Evolutionary conservation across 352 stramenopile genomes (phyloP), one percentile per base, ranked within the genome.

Genomic region (Lagenidium sp.): DNA sequence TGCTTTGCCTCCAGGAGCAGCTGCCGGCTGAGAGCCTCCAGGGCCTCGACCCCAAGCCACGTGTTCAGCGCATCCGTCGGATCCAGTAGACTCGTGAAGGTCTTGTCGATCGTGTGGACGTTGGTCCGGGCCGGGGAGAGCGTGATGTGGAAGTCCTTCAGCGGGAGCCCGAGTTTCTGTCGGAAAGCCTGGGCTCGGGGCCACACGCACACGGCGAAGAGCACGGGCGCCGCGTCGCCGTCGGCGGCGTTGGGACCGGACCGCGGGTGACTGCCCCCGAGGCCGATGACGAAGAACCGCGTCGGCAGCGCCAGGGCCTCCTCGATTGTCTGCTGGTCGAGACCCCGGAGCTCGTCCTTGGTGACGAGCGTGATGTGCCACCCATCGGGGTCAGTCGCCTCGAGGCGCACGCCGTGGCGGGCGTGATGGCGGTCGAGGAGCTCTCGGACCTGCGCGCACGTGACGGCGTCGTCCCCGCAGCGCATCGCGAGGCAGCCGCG

Each of bases 171-270:
- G 22, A 67, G 49, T 22, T 65, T 63, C 44, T 48, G 35, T 4
- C 72, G 64, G 36, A 74, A 82, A 2, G 42, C 42, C 22, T 81
- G 68, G 0, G 63, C 66, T 43, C 68, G 63, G 3, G 66, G 68
- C 72, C 72, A 85, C 32, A 78, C 58, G 31, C 68, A 85, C 16
- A 85, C 68, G 11, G 78, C 47, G 23, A 82, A 85, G 50, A 57
- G 67, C 11, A 82, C 57, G 31, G 53, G 46, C 20, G 49, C 53
- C 2, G 13, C 6, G 3, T 28, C 6, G 8, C 43, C 46, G 13
- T 47, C 53, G n/a, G n/a, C 68, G 11, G 78, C 47, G 23, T 80
- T 82, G 50, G 55, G 67, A 12, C 80, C 57, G 31, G 53, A 45
- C 20, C 51, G 55, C 2, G 13, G 4, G 3, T 28, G 5, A 7